Evolutionary conservation across 2,329 filamentous ascomycete genomes (phyloP), one percentile per base, ranked within the genome.

Genomic region (Clonostachys sp.): DNA sequence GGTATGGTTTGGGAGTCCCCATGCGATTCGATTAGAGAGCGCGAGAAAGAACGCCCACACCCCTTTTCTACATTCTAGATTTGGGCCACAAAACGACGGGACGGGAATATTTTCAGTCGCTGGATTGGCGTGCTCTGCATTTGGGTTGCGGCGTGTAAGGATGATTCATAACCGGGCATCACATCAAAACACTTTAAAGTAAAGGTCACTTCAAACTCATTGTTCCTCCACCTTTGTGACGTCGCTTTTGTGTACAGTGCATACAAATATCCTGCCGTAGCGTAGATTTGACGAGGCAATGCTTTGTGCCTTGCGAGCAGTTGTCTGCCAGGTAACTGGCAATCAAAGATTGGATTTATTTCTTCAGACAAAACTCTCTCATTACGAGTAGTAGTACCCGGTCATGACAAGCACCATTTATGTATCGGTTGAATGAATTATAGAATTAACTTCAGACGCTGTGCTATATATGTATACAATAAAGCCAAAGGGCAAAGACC

Each of bases 81-180:
- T n/a, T 4, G 42, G 42, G 38, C 17, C n/a, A 40, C 17, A n/a
- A 40, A 40, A n/a, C n/a, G 38, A 18, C n/a, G 38, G 38, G 17
- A 40, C n/a, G 38, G 38, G 38, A 18, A 40, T 40, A 30, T 30
- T 30, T 30, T 18, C 14, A 18, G 36, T 39, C 14, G 36, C 36
- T 39, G 36, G 45, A 41, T 18, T 46, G 45, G 45, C 38, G 38
- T 40, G 45, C 45, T 73, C 71, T 75, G 72, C 71, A 75, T 75
- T 74, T 73, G 63, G 71, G 72, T 69, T 73, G 69, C 63, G 71
- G 72, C 71, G 72, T 73, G 72, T 49, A 72, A 74, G 70, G 70
- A 72, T 70, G 66, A 72, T 68, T 72, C 64, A 74, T 72, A 74
- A 68, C 61, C 72, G 67, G 71, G 67, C 66, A 70, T 72, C 66